Evolutionary conservation across 176 grass and related monocot species (phyloP), one percentile per base, ranked within the genome.

Genomic region (Bothriochloa decipiens): DNA sequence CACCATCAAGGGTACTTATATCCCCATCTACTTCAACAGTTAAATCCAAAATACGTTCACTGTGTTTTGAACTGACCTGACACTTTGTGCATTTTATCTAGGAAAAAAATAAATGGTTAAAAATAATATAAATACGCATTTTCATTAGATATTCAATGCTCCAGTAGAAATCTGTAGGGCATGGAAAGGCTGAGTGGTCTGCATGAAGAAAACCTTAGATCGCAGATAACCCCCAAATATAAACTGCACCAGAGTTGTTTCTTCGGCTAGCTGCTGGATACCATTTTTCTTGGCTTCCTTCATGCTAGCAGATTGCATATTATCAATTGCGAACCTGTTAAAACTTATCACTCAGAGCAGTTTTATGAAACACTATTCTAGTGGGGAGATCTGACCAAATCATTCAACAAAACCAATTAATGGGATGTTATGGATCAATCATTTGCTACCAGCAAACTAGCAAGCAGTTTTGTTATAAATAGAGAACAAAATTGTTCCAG

Each of bases 51-150:
- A 98, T 95, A 36, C 89, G 85, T 83, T 98, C 96, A 65, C 65
- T 74, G 25, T 75, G 83, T 79, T 85, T 91, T 74, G 96, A 98
- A 90, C 85, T 98, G 68, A 65, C 57, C 60, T 90, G 81, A 41
- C 96, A 98, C 61, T 77, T 95, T 52, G 70, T 83, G 86, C 96
- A 98, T 82, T 78, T 98, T 92, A 98, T 98, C 96, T 98, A 89
- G 72, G 25, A 76, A 70, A 80, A 70, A 47, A 75, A 53, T 18
- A 67, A 86, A 33, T 6, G 16, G 42, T 86, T 84, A 78, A 68
- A 33, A 43, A 68, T 15, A 60, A 35, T 67, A 55, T 29, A 72
- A 68, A 40, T 23, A 43, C 68, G 67, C 5, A 41, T 70, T 70
- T 87, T 26, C 7, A 84, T 37, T n/a, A 66, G 22, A 52, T 75